Evolutionary conservation across 441 rosid genomes (phyloP).

Genomic region (Populus trichocarpa): DNA sequence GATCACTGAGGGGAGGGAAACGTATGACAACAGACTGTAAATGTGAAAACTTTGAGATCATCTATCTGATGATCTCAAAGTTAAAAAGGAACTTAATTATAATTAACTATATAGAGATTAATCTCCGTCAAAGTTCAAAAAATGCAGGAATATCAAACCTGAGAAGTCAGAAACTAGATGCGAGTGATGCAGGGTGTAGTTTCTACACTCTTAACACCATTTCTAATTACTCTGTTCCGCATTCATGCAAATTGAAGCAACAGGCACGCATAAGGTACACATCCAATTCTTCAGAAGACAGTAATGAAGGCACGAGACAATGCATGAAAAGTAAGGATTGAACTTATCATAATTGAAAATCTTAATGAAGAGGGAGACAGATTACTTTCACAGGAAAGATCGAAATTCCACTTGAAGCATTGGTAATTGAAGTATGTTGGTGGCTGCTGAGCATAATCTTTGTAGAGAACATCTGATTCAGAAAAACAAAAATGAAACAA

Average conservation of each 20-base stretch:
- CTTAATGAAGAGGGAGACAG: slow-evolving; percentile 1
- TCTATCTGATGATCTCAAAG: not conserved
- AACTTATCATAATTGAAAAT: not conserved
- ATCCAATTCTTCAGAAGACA: not conserved
- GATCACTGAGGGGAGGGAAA: not conserved
- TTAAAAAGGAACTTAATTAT: not conserved
- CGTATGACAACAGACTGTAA: not conserved
- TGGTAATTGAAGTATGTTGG: slow-evolving; percentile 29
- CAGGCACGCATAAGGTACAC: not conserved
- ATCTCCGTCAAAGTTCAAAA: not conserved
- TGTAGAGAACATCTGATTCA: slow-evolving; percentile 48
- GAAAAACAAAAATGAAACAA: not conserved
- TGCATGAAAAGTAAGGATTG: not conserved
- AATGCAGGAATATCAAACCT: not conserved
- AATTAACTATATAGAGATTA: not conserved
- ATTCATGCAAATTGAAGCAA: not conserved
- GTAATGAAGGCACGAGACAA: not conserved
- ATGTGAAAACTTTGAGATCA: not conserved
- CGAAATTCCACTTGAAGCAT: slow-evolving; percentile 38
- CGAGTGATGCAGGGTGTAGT: not conserved
- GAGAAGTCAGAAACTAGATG: not conserved
- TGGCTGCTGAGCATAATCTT: slow-evolving; percentile 45
- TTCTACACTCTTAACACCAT: not conserved
- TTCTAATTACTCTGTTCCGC: not conserved
- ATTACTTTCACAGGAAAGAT: slow-evolving; percentile 48